These are phyloP conservation scores for Pseudoturritis turrita DNA, from an alignment of 345 rosid genomes.

Conservation along the genomic window DNA sequence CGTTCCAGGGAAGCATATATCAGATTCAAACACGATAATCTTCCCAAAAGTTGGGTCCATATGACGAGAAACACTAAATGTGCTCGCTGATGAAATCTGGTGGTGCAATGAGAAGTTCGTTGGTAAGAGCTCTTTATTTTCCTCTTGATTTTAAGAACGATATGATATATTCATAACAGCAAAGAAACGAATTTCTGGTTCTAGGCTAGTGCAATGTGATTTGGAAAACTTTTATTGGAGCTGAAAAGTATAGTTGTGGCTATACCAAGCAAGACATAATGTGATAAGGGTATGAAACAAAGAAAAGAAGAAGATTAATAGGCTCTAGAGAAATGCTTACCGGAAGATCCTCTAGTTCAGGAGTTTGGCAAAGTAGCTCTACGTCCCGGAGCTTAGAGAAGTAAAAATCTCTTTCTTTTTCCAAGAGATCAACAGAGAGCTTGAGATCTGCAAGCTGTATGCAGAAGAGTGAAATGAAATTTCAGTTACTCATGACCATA, in stretches of 20 bases:
- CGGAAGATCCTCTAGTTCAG: slow-evolving; percentile 57
- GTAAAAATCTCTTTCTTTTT: slow-evolving; percentile 94
- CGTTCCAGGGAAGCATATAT: slow-evolving; percentile 10
- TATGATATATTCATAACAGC: not conserved
- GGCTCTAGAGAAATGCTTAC: slow-evolving; percentile 31
- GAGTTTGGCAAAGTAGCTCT: slow-evolving; percentile 78
- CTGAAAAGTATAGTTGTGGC: not conserved
- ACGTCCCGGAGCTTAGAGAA: slow-evolving; percentile 77
- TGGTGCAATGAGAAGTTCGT: not conserved
- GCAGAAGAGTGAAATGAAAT: not conserved
- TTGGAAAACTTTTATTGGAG: not conserved
- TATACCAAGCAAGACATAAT: slow-evolving; percentile 4
- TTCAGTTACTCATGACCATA: not conserved
- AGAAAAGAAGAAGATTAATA: not conserved
- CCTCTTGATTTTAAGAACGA: not conserved
- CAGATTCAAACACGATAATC: not conserved
- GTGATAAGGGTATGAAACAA: not conserved
- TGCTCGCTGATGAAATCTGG: not conserved
- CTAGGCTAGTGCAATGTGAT: not conserved
- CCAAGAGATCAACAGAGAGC: slow-evolving; percentile 66
- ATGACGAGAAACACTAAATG: not conserved
- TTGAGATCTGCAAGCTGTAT: slow-evolving; percentile 75
- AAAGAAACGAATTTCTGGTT: not conserved
- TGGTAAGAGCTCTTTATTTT: not conserved
- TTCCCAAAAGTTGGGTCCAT: not conserved